A percentile compares a stretch with the other conserved stretches of the same genome.
phyloP scores from a whole-genome alignment of 768 basidiomycete species.

The Leccinum aurantiacum region DNA sequence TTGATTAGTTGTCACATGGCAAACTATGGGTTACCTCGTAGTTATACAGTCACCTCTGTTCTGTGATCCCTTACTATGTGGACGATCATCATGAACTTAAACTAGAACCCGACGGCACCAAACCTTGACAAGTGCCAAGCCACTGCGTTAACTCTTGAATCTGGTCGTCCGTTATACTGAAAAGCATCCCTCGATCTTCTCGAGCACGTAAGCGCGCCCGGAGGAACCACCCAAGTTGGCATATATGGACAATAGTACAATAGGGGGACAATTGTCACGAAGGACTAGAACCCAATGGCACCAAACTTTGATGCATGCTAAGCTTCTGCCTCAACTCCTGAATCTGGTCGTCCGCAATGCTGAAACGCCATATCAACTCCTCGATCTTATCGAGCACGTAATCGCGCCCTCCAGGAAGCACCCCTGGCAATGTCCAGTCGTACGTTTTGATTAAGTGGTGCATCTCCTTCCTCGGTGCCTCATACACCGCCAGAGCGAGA shows the following conservation, averaged over 20 bases:
- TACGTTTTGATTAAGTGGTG: too few species aligned
- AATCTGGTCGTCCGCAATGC: conserved; percentile 9
- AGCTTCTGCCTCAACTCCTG: conserved; percentile 1
- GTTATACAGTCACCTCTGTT: neutral
- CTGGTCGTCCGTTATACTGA: conserved; percentile 11
- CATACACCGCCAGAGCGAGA: too few species aligned
- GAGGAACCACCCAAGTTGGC: neutral
- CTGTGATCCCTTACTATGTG: neutral
- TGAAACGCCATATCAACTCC: conserved; percentile 12
- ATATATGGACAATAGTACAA: too few species aligned
- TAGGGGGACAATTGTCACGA: neutral
- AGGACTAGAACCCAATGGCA: neutral
- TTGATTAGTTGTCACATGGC: too few species aligned
- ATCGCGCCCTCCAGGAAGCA: too few species aligned
- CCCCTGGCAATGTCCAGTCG: too few species aligned
- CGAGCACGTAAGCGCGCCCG: conserved; percentile 9
- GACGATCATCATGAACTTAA: neutral
- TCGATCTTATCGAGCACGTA: conserved; percentile 12
- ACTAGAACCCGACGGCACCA: neutral
- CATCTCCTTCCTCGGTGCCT: too few species aligned
- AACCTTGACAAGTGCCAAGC: neutral
- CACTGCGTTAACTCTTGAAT: conserved; percentile 2
- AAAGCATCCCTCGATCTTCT: conserved; percentile 11
- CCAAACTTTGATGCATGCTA: neutral
- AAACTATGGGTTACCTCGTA: too few species aligned